Evolutionary conservation across 768 basidiomycete genomes (phyloP), one percentile per base, ranked within the genome.

Genomic region (Tulasnella sp.): DNA sequence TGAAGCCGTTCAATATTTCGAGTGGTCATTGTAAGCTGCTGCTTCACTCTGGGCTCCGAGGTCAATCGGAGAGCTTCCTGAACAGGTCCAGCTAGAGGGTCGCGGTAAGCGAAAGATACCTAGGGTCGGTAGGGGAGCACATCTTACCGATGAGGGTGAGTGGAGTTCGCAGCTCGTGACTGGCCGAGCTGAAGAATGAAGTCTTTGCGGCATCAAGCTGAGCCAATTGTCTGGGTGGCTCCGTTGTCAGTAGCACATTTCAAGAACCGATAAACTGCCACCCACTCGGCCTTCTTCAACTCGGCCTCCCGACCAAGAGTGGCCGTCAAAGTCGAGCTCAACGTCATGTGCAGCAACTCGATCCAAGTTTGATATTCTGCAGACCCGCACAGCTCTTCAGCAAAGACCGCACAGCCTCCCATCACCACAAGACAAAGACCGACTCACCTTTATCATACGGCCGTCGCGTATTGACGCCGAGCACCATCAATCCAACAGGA

Each of bases 1-100:
- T 83, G 80, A 3, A 88, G 80, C 34, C 87, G 82, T 28, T 84
- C 83, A 28, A 86, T 84, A 81, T 87, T 88, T 18, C 86, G 82
- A 11, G 79, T 77, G 1, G 84, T 82, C 40, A 84, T 46, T n/a
- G 75, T 76, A 12, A 85, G 81, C 60, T 81, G 80, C n/a, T 82
- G 81, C 64, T 84, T 83, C 31, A 83, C 76, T 40, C 78, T 82
- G 14, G 80, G 31, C 5, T 85, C 82, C 31, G 78, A 75, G 20
- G 77, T 79, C 24, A 75, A 42, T 1, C 64, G 72, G 34, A 83
- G 64, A 54, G 82, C 80, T 40, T 85, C 84, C 8, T 83, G 76
- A 24, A 85, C 76, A 6, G 85, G 85, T 18, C 84, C 84, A 16
- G 80, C 64, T 80, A 31, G 44, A 73, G 11, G 28, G 16, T 24